A percentile compares a stretch with the other conserved stretches of the same genome.
Evolutionary conservation across 1,284 basidiomycete genomes (phyloP).

Genomic region (Boletus holoroseus): DNA sequence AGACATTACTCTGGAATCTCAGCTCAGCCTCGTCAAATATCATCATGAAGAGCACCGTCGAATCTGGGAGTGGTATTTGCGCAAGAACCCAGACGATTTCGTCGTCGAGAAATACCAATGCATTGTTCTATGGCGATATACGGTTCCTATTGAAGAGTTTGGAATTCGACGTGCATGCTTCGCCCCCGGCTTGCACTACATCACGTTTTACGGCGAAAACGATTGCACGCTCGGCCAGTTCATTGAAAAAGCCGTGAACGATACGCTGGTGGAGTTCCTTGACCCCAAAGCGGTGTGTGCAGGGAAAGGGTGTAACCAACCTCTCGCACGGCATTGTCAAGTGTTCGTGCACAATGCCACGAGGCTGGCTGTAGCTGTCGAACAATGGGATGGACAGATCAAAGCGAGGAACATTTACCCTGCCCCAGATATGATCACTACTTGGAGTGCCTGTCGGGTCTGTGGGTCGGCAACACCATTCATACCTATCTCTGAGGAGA

Average conservation of each 20-base stretch:
- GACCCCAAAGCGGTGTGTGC: conserved; percentile 74
- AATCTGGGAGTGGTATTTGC: conserved; percentile 89
- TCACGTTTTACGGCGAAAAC: conserved; percentile 89
- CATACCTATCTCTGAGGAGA: conserved; percentile 87
- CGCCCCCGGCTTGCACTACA: conserved; percentile 62
- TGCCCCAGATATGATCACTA: conserved; percentile 74
- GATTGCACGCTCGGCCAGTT: conserved; percentile 92
- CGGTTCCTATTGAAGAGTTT: conserved; percentile 64
- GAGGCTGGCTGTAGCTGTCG: conserved; percentile 78
- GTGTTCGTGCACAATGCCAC: conserved; percentile 88
- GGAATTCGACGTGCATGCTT: conserved; percentile 64
- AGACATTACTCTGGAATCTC: conserved; percentile 69
- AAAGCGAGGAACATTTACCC: conserved; percentile 50
- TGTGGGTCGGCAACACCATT: conserved; percentile 83
- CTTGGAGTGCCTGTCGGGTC: conserved; percentile 87
- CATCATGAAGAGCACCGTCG: conserved; percentile 80
- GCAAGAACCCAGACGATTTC: conserved; percentile 78
- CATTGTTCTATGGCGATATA: conserved; percentile 73
- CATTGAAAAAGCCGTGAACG: conserved; percentile 75
- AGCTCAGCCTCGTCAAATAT: conserved; percentile 65
- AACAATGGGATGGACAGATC: conserved; percentile 80
- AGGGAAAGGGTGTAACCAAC: conserved; percentile 79
- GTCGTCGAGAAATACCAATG: conserved; percentile 92
- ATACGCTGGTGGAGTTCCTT: conserved; percentile 62
- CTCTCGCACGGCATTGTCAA: conserved; percentile 79